Evolutionary conservation across 192 early-diverging fungal species (phyloP).

Genomic region (Gamsiella multidivaricata): DNA sequence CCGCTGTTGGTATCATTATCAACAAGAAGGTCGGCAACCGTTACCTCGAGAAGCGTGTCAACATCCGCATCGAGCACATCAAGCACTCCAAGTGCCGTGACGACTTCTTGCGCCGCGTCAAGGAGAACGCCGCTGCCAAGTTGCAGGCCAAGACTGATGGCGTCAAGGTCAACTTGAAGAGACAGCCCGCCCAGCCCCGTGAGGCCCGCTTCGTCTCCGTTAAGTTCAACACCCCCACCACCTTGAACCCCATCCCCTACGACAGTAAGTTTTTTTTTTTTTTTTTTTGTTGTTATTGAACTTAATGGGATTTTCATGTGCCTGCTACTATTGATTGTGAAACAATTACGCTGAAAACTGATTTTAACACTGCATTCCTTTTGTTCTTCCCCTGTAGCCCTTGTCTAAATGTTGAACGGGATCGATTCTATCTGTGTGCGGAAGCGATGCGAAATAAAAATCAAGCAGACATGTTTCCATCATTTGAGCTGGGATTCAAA

Average conservation of each 20-base stretch:
- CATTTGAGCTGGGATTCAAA: not conserved
- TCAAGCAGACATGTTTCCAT: conserved; percentile 28
- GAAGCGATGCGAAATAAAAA: conserved; percentile 55
- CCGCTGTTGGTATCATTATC: conserved; percentile 97
- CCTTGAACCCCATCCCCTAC: conserved; percentile 96
- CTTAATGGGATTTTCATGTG: not conserved
- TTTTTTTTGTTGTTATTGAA: not conserved
- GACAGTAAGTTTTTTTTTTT: conserved; percentile 64
- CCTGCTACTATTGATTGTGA: not conserved
- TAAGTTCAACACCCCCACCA: conserved; percentile 90
- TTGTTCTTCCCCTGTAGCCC: conserved; percentile 22
- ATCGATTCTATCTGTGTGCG: conserved; percentile 30
- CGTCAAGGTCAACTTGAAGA: conserved; percentile 85
- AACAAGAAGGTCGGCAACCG: conserved; percentile 99
- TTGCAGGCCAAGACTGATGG: conserved; percentile 87
- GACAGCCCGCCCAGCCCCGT: conserved; percentile 90
- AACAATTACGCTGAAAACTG: no score
- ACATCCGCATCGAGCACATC: conserved; percentile 98
- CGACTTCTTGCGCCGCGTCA: conserved; percentile 97
- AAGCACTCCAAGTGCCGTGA: conserved; percentile 99
- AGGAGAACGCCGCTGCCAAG: conserved; percentile 90
- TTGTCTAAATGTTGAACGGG: conserved; percentile 43
- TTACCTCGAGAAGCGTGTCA: conserved; percentile 98
- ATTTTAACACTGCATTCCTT: not conserved
- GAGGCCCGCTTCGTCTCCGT: conserved; percentile 89